Evolutionary conservation across 768 basidiomycete genomes (phyloP), one percentile per base, ranked within the genome.

Genomic region (Mycena rebaudengoi): DNA sequence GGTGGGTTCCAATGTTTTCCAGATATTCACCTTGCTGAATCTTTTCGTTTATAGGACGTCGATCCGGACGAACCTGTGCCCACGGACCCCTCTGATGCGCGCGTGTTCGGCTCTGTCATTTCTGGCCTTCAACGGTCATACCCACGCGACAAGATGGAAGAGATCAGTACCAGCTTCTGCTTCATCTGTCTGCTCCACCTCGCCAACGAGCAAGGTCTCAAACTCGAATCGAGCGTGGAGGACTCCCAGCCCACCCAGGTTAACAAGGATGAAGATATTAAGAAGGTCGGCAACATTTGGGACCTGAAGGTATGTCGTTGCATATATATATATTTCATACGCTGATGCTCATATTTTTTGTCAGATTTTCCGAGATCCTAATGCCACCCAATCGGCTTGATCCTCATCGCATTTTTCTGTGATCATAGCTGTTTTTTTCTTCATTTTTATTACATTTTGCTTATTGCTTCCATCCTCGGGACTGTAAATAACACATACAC

Each of bases 121-220:
- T 84, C 88, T 2, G 89, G 89, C 18, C 84, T 99, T 32, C 88
- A 92, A 68, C 83, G 79, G 52, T 87, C 91, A 7, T 99, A 99
- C 75, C 95, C 97, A 0, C 79, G 80, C 61, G 96, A 98, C 41
- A 98, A 97, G 81, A 92, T 99, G 91, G 91, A 91, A 39, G 98
- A 99, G 67, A 98, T 99, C 73, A 98, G 96, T 75, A 99, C 98
- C 16, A 97, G 95, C 67, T 99, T 97, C 88, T 99, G 97, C 75
- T 99, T 99, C 82, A 99, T 99, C 75, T 99, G 98, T 72, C 81
- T 99, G 25, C 80, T 99, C 18, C 98, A 99, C 80, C 79, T 99
- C 43, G 97, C 97, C 18, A 99, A 99, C 74, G 98, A 99, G 78
- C 92, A 95, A 71, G 98, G 97, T 2, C 82, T 99, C 49, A 92